A percentile compares a stretch with the other conserved stretches of the same genome.
Conservation (phyloP, 2,329 filamentous ascomycete genomes). For the Hymenoscyphus fraxineus region DNA sequence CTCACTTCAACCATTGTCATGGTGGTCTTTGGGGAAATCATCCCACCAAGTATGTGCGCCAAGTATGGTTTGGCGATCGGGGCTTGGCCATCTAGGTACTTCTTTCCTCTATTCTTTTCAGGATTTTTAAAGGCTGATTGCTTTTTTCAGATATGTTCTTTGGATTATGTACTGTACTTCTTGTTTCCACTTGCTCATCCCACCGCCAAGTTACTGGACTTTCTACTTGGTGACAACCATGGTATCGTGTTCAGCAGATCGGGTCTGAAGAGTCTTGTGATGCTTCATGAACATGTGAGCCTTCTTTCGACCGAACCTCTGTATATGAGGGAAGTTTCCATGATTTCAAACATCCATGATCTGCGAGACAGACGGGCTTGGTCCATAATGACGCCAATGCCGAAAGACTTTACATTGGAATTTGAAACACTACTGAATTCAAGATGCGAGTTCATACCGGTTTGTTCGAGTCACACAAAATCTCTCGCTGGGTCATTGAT, state of each 20-base stretch:
- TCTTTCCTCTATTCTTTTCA: slow-evolving; percentile 60
- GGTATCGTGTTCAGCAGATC: slow-evolving; percentile 96
- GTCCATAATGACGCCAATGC: slow-evolving; percentile 95
- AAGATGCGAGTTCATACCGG: slow-evolving; percentile 41
- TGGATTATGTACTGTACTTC: slow-evolving; percentile 91
- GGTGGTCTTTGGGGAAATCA: slow-evolving; percentile 94
- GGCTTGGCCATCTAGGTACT: slow-evolving; percentile 54
- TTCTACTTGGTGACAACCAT: slow-evolving; percentile 85
- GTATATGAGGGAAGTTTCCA: slow-evolving; percentile 93
- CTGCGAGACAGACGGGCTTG: slow-evolving; percentile 90
- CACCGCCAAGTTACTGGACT: slow-evolving; percentile 92
- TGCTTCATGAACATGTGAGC: slow-evolving; percentile 56
- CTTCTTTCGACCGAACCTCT: slow-evolving; percentile 59
- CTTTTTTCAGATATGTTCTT: slow-evolving; percentile 50
- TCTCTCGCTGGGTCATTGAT: neutral
- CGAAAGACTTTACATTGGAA: slow-evolving; percentile 88
- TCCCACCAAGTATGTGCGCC: slow-evolving; percentile 91
- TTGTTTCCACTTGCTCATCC: slow-evolving; percentile 87
- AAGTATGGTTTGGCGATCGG: slow-evolving; percentile 91
- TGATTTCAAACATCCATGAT: slow-evolving; percentile 91
- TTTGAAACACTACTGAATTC: slow-evolving; percentile 84
- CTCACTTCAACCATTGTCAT: slow-evolving; percentile 88
- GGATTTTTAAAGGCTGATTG: neutral
- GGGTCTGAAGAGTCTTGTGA: slow-evolving; percentile 89
- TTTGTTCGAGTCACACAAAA: neutral